Evolutionary conservation across 805 yeast species (phyloP), one percentile per base, ranked within the genome.

Genomic region (Suhomyces tanzawaensis): DNA sequence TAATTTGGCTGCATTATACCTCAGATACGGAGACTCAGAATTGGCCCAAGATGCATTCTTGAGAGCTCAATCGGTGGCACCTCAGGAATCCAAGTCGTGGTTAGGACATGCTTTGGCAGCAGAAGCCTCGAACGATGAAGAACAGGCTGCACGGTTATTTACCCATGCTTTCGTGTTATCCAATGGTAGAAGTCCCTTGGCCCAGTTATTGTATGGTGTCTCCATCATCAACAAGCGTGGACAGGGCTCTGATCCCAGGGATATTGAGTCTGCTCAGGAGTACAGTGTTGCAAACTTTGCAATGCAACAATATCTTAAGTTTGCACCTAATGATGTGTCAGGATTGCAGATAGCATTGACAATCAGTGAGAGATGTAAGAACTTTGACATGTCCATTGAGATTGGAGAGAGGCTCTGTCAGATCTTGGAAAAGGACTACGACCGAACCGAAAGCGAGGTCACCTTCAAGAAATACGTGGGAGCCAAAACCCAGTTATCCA

Each of bases 111-210:
- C 96, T 0, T 54, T 91, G 24, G 58, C 80, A 1, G 69, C 77
- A 1, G 74, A 76, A 39, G 75, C 70, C 0, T 48, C 54, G 9
- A 86, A 84, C 2, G 72, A 81, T 33, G 28, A 29, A 0, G 59
- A 56, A 1, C 69, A 65, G n/a, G 81, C 95, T 0, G 55, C 71
- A 4, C 67, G 72, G 11, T 57, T 85, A 34, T 81, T 81, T 51
- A 82, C 85, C 1, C 97, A 93, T 60, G 85, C 96, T 0, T 85
- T 75, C 48, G 73, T 80, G 9, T 63, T 91, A 34, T 79, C 96
- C 1, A 82, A 82, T 52, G 95, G 95, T 1, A 68, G 73, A 29
- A 77, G 82, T 29, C 78, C 83, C 17, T 59, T 79, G 27, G 81
- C 93, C 0, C 87, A 85, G 57, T 55, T 87, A 32, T 66, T 88